Percentiles rank a stretch among this genome's conserved stretches.
These are phyloP conservation scores for Trichoderma virens DNA, from an alignment of 495 filamentous ascomycete genomes.

Conservation along the genomic window DNA sequence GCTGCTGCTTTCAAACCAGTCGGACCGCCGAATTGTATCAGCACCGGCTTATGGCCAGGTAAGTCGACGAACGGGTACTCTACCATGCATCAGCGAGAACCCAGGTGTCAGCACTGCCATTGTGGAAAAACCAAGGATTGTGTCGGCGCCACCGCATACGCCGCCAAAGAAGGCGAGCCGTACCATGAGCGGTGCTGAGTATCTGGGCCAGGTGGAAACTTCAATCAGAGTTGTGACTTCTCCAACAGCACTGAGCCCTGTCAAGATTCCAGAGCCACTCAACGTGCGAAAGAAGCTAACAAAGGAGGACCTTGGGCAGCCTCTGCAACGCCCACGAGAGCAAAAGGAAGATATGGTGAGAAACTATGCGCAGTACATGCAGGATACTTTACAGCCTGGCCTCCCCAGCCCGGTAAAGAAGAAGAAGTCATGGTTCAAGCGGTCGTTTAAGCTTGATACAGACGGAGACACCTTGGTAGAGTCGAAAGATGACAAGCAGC, in stretches of 20 bases:
- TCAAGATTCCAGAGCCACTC: constrained; percentile 33
- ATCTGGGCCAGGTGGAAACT: constrained; percentile 28
- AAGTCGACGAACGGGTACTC: constrained; percentile 26
- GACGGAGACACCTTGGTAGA: constrained; percentile 10
- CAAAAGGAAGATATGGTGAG: neutral
- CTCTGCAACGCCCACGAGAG: neutral
- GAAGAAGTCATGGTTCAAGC: constrained; percentile 64
- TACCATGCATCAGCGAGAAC: constrained; percentile 48
- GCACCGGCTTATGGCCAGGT: constrained; percentile 44
- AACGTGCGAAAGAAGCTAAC: constrained; percentile 47
- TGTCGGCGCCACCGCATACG: constrained; percentile 27
- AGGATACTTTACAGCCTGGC: neutral
- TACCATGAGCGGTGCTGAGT: constrained; percentile 21
- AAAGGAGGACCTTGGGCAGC: neutral
- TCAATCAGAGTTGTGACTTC: constrained; percentile 46
- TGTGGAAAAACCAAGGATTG: constrained; percentile 24
- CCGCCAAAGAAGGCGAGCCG: constrained; percentile 20
- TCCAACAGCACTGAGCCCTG: constrained; percentile 18
- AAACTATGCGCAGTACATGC: neutral
- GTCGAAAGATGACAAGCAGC: neutral
- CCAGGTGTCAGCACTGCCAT: neutral
- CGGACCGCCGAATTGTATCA: constrained; percentile 41
- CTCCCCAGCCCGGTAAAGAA: constrained; percentile 20
- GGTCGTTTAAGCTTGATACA: constrained; percentile 36
- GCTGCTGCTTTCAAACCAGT: constrained; percentile 7